These are phyloP conservation scores for Pseudogymnoascus sp. DNA, from an alignment of 2,329 filamentous ascomycete genomes.

Conservation along the genomic window DNA sequence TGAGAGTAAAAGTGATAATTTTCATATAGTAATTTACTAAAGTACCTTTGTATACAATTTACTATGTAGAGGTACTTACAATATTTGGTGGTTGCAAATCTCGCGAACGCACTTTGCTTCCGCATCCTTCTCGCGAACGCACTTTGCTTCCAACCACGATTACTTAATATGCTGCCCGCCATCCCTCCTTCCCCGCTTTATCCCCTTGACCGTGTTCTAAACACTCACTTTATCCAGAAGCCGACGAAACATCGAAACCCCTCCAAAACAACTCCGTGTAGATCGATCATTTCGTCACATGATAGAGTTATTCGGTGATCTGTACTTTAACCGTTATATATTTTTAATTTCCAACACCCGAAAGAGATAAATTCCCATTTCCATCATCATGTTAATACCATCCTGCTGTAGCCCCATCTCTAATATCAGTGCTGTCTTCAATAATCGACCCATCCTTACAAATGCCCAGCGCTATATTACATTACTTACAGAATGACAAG, in stretches of 20 bases:
- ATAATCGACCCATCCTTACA: background rate
- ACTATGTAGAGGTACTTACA: too few species aligned
- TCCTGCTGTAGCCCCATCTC: background rate
- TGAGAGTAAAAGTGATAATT: too few species aligned
- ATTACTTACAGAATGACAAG: background rate
- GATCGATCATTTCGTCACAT: background rate
- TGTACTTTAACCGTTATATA: constrained; percentile 1
- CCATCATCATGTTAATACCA: background rate
- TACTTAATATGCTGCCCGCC: background rate
- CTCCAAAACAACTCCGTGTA: background rate
- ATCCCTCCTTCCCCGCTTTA: background rate
- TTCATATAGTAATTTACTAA: too few species aligned
- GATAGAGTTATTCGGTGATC: background rate
- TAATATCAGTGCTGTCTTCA: background rate
- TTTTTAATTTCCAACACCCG: background rate
- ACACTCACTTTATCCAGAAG: background rate
- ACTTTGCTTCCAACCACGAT: too few species aligned
- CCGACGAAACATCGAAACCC: background rate
- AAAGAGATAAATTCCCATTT: background rate
- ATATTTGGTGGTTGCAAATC: too few species aligned
- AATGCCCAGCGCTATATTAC: background rate
- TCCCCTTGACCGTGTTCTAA: background rate
- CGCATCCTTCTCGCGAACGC: too few species aligned
- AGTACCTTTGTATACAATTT: too few species aligned
- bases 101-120: too few species aligned